These are phyloP conservation scores for Nothophaeocryptopus gaeumannii DNA, from an alignment of 2,329 filamentous ascomycete genomes.

Conservation along the genomic window DNA sequence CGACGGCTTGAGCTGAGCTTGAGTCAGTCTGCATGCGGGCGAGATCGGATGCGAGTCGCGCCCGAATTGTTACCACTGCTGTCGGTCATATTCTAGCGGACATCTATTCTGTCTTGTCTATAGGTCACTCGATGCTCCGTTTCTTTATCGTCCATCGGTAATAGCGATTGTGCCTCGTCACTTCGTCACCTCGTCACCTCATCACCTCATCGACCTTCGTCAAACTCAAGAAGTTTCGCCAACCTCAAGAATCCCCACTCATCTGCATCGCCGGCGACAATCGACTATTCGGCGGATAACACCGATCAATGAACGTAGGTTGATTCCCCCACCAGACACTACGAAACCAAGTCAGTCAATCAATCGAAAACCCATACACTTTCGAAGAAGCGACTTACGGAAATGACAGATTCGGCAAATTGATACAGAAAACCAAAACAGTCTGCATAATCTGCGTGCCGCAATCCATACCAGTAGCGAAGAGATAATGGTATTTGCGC, in stretches of 20 bases:
- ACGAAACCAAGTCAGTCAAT: neutral
- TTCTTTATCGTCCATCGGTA: too few species aligned
- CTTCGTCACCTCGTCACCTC: too few species aligned
- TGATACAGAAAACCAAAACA: slow-evolving; percentile 11
- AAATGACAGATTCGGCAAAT: slow-evolving; percentile 10
- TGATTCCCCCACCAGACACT: slow-evolving; percentile 2
- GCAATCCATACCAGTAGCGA: slow-evolving; percentile 9
- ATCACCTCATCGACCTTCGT: too few species aligned
- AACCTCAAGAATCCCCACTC: neutral
- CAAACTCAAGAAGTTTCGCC: too few species aligned
- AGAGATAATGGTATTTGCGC: slow-evolving; percentile 20
- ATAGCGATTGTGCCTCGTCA: too few species aligned
- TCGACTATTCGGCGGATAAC: slow-evolving; percentile 11
- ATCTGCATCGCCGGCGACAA: slow-evolving; percentile 13
- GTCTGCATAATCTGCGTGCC: slow-evolving; percentile 15
- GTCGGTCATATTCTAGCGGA: too few species aligned
- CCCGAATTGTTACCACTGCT: too few species aligned
- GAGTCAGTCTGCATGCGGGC: too few species aligned
- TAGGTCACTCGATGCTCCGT: too few species aligned
- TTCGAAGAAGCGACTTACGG: neutral
- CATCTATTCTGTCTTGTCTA: too few species aligned
- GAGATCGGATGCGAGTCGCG: too few species aligned
- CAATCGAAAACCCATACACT: neutral
- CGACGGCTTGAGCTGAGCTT: too few species aligned
- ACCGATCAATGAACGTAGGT: slow-evolving; percentile 1